Percentiles rank a stretch among this genome's conserved stretches.
phyloP scores from a whole-genome alignment of 1,139 yeast genomes.

The Pichia sorboxylosa region DNA sequence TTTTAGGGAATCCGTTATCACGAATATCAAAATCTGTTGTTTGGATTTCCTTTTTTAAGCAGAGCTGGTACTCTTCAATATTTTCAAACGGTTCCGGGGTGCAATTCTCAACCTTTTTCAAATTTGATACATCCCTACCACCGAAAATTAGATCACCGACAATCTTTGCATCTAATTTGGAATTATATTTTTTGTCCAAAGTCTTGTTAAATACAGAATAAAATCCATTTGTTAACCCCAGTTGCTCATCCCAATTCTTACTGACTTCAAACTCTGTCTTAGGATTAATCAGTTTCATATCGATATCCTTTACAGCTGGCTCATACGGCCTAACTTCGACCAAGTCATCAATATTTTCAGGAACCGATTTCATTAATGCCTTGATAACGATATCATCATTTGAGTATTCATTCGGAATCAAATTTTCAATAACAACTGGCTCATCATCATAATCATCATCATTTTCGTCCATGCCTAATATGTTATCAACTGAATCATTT shows the following conservation, averaged over 20 bases:
- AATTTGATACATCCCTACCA: slow-evolving; percentile 23
- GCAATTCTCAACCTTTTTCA: slow-evolving; percentile 7
- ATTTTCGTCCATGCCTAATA: background rate
- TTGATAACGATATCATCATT: background rate
- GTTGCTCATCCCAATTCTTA: slow-evolving; percentile 53
- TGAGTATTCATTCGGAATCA: slow-evolving; percentile 6
- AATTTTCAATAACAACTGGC: slow-evolving; percentile 3
- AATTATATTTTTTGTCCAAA: slow-evolving; percentile 16
- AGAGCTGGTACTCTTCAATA: slow-evolving; percentile 5
- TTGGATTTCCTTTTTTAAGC: slow-evolving; percentile 11
- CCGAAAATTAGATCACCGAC: slow-evolving; percentile 47
- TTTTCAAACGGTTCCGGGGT: slow-evolving; percentile 7
- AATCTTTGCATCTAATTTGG: slow-evolving; percentile 21
- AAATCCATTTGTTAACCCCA: slow-evolving; percentile 43
- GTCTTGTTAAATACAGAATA: slow-evolving; percentile 34
- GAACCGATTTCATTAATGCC: background rate
- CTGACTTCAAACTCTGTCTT: slow-evolving; percentile 38
- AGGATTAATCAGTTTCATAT: slow-evolving; percentile 31
- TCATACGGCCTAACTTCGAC: slow-evolving; percentile 59
- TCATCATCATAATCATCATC: slow-evolving; percentile 8
- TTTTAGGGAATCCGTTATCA: slow-evolving; percentile 24
- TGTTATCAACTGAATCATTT: slow-evolving; percentile 2
- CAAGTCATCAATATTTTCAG: slow-evolving; percentile 19
- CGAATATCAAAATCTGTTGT: slow-evolving; percentile 3
- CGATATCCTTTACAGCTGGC: slow-evolving; percentile 39